Base-by-base conservation (phyloP, 805 yeast genomes). In the Zygosaccharomyces rouxii region DNA sequence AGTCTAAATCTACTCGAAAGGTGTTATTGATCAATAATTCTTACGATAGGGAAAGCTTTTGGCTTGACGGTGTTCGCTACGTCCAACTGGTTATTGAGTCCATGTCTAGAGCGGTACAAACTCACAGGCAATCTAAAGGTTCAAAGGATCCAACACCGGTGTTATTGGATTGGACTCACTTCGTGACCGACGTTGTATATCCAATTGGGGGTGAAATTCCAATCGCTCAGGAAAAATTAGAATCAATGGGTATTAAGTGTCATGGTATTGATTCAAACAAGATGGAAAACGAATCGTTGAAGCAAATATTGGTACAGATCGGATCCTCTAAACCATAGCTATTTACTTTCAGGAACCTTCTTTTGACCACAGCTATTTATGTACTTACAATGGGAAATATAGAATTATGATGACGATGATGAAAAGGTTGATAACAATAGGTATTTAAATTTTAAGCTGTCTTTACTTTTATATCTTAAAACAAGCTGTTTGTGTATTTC, bases 41-140 rank as follows among this genome's bases (percentile, higher is more conserved):
- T 29, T 68, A 69, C 43, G 97, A 90, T 62, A 72, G 97, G 50
- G 97, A 90, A 62, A 89, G 97, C 0, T 72, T 68, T 44, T 84
- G 85, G 0, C 72, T 86, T 73, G 67, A 71, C 26, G 88, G 90
- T 0, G 44, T 66, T 2, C 85, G 79, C 33, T 85, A 80, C 59
- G 69, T 87, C 3, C 63, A 71, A 18, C 74, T 80, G 4, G 72
- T 89, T 5, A 74, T 62, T 1, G 63, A 60, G n/a, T 57, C 68
- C 1, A 63, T 64, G 68, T 38, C 54, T 9, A 53, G 58, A 35
- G 55, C 65, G 1, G 51, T 59, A 3, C 47, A 44, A 11, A 49
- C 49, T 26, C 52, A 59, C 43, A 60, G 53, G 37, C 53, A 57
- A 53, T 35, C 56, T 47, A 59, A 56, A 29, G 55, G 56, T 53